Evolutionary conservation across 78 protist species (phyloP), one percentile per base, ranked within the genome.

Genomic region (Trichosphaerium sp.): DNA sequence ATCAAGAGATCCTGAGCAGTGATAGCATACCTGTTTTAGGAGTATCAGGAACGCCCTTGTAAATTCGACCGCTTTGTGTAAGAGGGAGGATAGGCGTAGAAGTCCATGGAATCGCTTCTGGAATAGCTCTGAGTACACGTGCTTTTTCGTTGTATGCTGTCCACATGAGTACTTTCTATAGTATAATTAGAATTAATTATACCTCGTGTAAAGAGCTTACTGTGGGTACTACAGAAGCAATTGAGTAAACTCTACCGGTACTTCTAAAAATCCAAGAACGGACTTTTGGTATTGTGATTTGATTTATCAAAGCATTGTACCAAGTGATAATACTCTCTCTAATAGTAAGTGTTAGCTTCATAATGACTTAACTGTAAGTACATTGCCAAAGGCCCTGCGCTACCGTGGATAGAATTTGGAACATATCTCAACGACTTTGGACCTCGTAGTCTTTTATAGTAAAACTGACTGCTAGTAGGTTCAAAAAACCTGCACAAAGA

Each of bases 381-480:
- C n/a, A n/a, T n/a, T n/a, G n/a, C n/a, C n/a, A n/a, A n/a, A n/a
- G n/a, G n/a, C n/a, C n/a, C n/a, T n/a, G n/a, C n/a, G n/a, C n/a
- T n/a, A n/a, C n/a, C n/a, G 61, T 80, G 85, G 58, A 72, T 79
- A 3, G 85, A 78, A 62, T 80, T 80, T 56, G 78, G 78, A 32
- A 80, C 79, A 0, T 67, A 6, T 47, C 78, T 49, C 18, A 65
- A 38, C 56, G 59, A 75, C 47, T 54, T 56, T 21, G 71, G 80
- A 6, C 70, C 74, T 15, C 40, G 28, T 41, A 71, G 65, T 26
- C 60, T 39, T 57, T 38, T 28, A 63, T 64, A 80, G 57, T 51
- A 71, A 66, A 64, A 64, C 15, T 23, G 7, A 58, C 64, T 69
- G 28, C 63, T 44, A 49, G 65, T 75, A 58, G 68, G 69, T 26